Evolutionary conservation across 768 basidiomycete species (phyloP), one percentile per base, ranked within the genome.

Genomic region (Tulasnella sp.): DNA sequence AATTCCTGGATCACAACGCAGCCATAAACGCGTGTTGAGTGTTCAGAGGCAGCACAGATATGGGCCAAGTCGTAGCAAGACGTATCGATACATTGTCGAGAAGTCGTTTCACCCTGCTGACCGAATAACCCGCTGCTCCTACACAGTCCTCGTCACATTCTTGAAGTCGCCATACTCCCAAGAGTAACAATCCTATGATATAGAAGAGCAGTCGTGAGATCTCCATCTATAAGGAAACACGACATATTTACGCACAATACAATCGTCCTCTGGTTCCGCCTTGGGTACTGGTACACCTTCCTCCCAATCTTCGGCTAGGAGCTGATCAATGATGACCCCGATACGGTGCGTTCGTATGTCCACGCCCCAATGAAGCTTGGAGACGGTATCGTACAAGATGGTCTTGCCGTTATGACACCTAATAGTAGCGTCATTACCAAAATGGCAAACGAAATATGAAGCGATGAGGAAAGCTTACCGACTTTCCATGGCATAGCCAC

Each of bases 321-420:
- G 70, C 58, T 79, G 77, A 22, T 91, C 85, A 63, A 91, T 78
- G 53, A 92, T 69, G 3, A 81, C 75, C 17, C 73, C 73, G 60
- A 93, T 88, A 2, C 76, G 68, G 61, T 93, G 90, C 7, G 81
- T 86, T 17, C 83, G 74, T 19, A 87, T 67, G 64, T 87, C 81
- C 21, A 88, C 89, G n/a, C 75, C 72, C 93, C 93, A 96, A 43
- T 59, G 49, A 19, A 59, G 46, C 65, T 84, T 81, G 19, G 79
- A 78, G 30, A 96, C 87, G 0, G 92, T 92, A 69, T 97, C 92
- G 68, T 91, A 94, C 4, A 82, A 72, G 49, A 87, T 80, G 17
- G 82, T 79, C 66, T 85, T 81, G n/a, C 94, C 94, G 0, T 87
- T 76, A 69, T 97, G 94, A 66, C 94, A 98, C n/a, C 57, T 59